Evolutionary conservation across 1,284 basidiomycete species (phyloP).

Genomic region (Ustilago cynodontis): DNA sequence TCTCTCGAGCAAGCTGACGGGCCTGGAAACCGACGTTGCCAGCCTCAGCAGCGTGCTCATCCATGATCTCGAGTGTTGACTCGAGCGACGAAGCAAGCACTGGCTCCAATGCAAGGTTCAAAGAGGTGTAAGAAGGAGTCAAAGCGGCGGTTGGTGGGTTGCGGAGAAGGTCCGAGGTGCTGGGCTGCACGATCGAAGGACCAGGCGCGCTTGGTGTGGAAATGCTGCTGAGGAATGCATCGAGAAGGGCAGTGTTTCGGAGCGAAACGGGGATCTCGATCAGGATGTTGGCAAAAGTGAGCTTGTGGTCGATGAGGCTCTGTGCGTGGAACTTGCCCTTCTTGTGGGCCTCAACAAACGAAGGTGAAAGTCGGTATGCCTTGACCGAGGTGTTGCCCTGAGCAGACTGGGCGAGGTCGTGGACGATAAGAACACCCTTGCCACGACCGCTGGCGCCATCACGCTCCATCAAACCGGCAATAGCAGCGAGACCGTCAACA

Average conservation of each 20-base stretch:
- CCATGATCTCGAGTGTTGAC: conserved; percentile 66
- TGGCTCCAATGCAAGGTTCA: conserved; percentile 68
- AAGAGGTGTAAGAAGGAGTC: conserved; percentile 58
- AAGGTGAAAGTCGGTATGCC: conserved; percentile 86
- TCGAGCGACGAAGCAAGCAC: conserved; percentile 68
- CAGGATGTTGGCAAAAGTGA: conserved; percentile 90
- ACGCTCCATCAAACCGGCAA: conserved; percentile 66
- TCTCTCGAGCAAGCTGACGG: conserved; percentile 91
- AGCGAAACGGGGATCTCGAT: conserved; percentile 90
- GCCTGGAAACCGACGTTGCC: conserved; percentile 90
- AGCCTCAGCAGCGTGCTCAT: conserved; percentile 66
- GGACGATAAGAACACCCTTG: conserved; percentile 67
- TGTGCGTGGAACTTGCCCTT: conserved; percentile 86
- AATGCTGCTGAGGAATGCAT: conserved; percentile 84
- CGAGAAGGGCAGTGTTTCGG: conserved; percentile 86
- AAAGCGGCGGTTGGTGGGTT: conserved; percentile 63
- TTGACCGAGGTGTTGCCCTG: conserved; percentile 90
- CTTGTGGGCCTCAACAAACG: conserved; percentile 88
- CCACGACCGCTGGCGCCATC: conserved; percentile 65
- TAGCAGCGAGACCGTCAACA: conserved; percentile 77
- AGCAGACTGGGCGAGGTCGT: conserved; percentile 71
- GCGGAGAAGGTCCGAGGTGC: conserved; percentile 55
- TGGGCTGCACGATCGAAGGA: conserved; percentile 62
- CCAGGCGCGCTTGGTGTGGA: conserved; percentile 71
- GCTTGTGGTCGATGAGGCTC: conserved; percentile 82